phyloP scores from a whole-genome alignment of 345 rosid species.

The Aquilaria malaccensis region DNA sequence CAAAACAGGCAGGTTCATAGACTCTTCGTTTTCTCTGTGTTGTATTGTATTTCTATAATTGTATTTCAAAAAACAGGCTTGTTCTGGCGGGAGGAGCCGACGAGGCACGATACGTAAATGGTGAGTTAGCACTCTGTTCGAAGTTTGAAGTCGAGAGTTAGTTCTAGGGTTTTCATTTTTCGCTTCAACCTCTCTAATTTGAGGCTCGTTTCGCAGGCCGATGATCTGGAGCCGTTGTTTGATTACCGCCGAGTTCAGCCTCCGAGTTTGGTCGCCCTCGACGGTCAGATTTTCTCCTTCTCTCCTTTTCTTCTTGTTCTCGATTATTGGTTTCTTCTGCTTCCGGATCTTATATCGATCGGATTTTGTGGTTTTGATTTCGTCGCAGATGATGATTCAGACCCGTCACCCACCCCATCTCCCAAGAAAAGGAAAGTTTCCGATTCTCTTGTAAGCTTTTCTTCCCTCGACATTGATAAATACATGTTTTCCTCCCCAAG shows the following conservation, averaged over 20 bases:
- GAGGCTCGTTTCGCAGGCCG: constrained; percentile 28
- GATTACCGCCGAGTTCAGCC: constrained; percentile 78
- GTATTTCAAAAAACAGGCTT: too few species aligned
- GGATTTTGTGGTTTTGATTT: not conserved
- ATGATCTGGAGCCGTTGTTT: constrained; percentile 70
- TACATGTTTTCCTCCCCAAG: not conserved
- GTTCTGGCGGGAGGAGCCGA: too few species aligned
- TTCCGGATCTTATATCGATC: not conserved
- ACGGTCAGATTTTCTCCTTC: constrained; percentile 30
- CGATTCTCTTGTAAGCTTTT: constrained; percentile 18
- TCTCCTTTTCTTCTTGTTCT: not conserved
- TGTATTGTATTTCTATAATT: too few species aligned
- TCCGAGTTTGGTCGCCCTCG: constrained; percentile 28
- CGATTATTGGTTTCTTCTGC: not conserved
- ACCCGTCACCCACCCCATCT: constrained; percentile 7
- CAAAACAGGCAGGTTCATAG: too few species aligned
- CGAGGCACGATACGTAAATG: too few species aligned
- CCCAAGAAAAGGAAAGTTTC: constrained; percentile 19
- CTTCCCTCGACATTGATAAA: not conserved
- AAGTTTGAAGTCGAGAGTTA: too few species aligned
- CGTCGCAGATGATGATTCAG: constrained; percentile 22
- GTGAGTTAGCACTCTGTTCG: too few species aligned
- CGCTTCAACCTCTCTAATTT: too few species aligned
- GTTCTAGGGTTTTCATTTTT: too few species aligned
- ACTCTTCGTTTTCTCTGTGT: too few species aligned